Evolutionary conservation across 306 rosid genomes (phyloP), one percentile per base, ranked within the genome.

Genomic region (Alnus glutinosa): DNA sequence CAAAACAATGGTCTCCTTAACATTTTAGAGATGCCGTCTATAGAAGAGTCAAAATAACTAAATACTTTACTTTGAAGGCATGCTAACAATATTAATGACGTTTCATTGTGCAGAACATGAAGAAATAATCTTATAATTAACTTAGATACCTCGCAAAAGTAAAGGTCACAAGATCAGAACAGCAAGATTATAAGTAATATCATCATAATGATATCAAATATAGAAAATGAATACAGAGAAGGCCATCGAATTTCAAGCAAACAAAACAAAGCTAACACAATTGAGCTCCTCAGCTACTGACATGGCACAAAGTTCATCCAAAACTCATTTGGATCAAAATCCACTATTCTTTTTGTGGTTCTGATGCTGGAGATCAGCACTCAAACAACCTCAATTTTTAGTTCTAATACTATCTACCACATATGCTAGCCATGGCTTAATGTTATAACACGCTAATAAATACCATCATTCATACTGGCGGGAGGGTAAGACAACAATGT

Each of bases 221-320:
- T 44, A 68, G 51, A 37, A 67, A 36, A 18, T 37, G 49, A 0
- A 44, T 16, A 36, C 13, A 4, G 7, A 42, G 51, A 9, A 68
- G 6, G 51, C 42, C 18, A 14, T n/a, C 51, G 11, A 61, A 68
- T 9, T 68, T 68, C 72, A 18, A 37, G 49, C 51, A 42, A 42
- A 1, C 49, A 68, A 68, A n/a, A 16, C 11, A 42, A 23, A 68
- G 15, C 12, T 9, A 32, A 13, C 32, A 70, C 11, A 57, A 46
- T 42, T 30, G 13, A 55, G 75, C 48, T 46, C 11, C 12, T 44
- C 81, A 46, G 57, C 47, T 7, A 37, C 5, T 64, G 23, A 64
- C 15, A 42, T 64, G 46, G 47, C 9, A 36, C 42, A 5, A 34
- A 80, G 78, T 77, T 80, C 69, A 67, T 14, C 37, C 11, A 63